Evolutionary conservation across 345 rosid genomes (phyloP), one percentile per base, ranked within the genome.

Genomic region (Acer negundo): DNA sequence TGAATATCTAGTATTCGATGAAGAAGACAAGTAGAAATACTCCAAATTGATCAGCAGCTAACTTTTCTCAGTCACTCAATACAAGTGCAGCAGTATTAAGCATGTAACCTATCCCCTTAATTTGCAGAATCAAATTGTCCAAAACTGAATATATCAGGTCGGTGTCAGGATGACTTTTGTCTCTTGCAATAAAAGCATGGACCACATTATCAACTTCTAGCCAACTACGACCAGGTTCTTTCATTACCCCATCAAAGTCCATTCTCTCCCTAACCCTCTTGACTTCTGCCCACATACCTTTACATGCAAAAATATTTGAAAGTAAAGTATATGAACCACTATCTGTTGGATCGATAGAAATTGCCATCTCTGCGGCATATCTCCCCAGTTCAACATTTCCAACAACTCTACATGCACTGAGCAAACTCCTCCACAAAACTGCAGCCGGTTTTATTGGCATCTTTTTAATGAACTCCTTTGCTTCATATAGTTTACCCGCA

Each of bases 221-320:
- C 95, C 92, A 90, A 86, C 97, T 94, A 76, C 75, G 67, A 40
- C 98, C 98, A 2, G 91, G 85, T 86, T 94, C 97, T 82, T 92
- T 92, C 70, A 86, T 79, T 40, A 88, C 84, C 70, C 95, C 91
- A 35, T 79, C 87, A 8, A 66, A 17, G 62, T 89, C 90, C 97
- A 94, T 90, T 75, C 78, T 85, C 80, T 84, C 82, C 82, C 98
- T 89, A 79, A 92, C 85, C 72, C 53, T 79, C 84, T 87, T 90
- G 10, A 80, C 94, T 31, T 87, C 93, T 40, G 12, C 72, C 98
- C 98, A 92, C 97, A 84, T 89, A 35, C 95, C 90, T 63, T 88
- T 88, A 0, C 89, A 86, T 10, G 97, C 97, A 72, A 80, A 88
- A 5, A 90, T 81, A 77, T 89, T 92, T 13, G 92, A 90, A 28